Base-by-base conservation (phyloP, 192 early-diverging fungal genomes). In the Podila minutissima region DNA sequence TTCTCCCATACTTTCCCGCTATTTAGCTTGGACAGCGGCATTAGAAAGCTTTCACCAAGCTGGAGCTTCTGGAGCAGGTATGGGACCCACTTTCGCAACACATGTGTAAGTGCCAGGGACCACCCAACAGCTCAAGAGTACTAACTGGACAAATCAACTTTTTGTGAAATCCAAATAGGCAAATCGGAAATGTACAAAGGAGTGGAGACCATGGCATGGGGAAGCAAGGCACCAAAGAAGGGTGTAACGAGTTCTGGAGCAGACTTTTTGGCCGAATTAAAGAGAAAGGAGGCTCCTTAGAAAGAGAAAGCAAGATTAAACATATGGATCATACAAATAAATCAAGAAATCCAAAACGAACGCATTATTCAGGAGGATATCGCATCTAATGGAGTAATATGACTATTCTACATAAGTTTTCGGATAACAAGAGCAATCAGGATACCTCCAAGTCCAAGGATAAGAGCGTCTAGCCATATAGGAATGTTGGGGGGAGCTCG, bases 161-260 rank as follows among this genome's bases (percentile, higher is more conserved):
- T 46, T 46, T 46, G 41, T 46, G 41, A 46, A 46, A 46, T 17
- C 8, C 12, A 46, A 10, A 33, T 55, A 79, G 76, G 60, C 49
- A 79, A 79, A 67, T 19, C 76, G 22, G 70, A 79, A 51, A 72
- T 79, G 65, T 79, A 79, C 76, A 79, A 79, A 31, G 70, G 76
- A 33, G 11, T 69, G 22, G 76, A 79, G 22, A 68, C 76, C 8
- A 79, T 72, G 70, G 61, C 70, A 38, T 79, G 76, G 76, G 76
- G 70, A 9, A 62, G 38, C 60, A 78, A 72, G 29, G 65, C 60
- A 6, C 50, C 66, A 10, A 31, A 69, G 19, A 79, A 72, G 68
- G 76, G 76, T 79, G 62, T 1, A 15, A 67, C 62, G 55, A 79
- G 76, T 50, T 66, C 69, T 22, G 76, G 76, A 26, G 66, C 46